phyloP scores from a whole-genome alignment of 805 yeast genomes.

The Yamadazyma akitaensis region DNA sequence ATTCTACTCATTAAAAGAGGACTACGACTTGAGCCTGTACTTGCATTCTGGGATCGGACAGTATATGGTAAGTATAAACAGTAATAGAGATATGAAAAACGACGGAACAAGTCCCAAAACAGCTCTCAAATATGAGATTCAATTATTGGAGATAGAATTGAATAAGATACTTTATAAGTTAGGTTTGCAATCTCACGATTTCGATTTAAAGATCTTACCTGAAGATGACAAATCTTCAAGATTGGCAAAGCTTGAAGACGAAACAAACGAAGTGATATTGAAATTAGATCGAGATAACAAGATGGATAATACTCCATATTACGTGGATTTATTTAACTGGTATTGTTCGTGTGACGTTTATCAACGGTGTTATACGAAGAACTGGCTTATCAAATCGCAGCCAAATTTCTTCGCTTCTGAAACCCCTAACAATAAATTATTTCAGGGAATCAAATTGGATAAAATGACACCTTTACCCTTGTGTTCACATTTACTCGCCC shows the following conservation, averaged over 20 bases:
- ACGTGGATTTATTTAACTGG: slow-evolving; percentile 19
- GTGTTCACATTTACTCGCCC: slow-evolving; percentile 21
- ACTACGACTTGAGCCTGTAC: background rate
- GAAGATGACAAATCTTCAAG: background rate
- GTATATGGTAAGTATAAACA: background rate
- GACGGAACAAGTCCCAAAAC: background rate
- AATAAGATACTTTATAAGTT: background rate
- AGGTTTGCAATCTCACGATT: background rate
- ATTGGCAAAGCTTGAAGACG: background rate
- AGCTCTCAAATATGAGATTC: background rate
- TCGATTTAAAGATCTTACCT: background rate
- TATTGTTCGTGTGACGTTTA: slow-evolving; percentile 30
- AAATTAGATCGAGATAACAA: background rate
- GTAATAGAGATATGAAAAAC: background rate
- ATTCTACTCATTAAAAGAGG: background rate
- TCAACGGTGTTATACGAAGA: slow-evolving; percentile 13
- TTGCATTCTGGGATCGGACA: background rate
- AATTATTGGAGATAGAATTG: slow-evolving; percentile 1
- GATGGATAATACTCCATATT: background rate
- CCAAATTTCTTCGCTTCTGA: background rate
- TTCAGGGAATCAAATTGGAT: slow-evolving; percentile 9
- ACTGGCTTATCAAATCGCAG: slow-evolving; percentile 10
- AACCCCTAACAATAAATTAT: background rate
- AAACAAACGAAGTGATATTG: background rate
- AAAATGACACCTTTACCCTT: slow-evolving; percentile 17